Evolutionary conservation across 768 basidiomycete species (phyloP), one percentile per base, ranked within the genome.

Genomic region (Suillus plorans): DNA sequence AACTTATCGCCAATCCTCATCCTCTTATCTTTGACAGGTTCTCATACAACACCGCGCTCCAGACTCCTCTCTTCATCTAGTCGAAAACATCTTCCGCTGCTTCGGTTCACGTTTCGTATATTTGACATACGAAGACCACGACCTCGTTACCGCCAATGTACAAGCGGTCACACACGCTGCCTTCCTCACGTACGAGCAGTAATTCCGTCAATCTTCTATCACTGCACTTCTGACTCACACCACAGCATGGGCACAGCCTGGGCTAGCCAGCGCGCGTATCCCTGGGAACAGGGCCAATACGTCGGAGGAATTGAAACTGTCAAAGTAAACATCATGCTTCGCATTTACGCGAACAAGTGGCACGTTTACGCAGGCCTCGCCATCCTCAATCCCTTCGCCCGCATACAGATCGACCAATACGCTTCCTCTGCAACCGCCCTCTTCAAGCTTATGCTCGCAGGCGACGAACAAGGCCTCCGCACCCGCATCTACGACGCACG

Each of bases 301-400:
- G 94, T 97, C 37, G 94, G 95, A 28, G 97, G 97, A 0, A 95
- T 99, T 70, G 97, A 99, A 76, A 96, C 94, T 2, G 95, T 95
- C 70, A 99, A 99, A 79, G 95, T 76, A 71, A 99, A 99, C 82
- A 90, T 98, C 76, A 89, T 92, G 67, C 85, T 97, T 22, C 93
- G 97, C 0, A 99, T 99, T 71, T 99, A 98, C 77, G 86, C 94
- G 52, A 97, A 95, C 76, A 91, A 95, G 66, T 99, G 95, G 95
- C 97, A 99, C 78, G 97, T 99, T 72, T 99, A 99, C 75, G 97
- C 97, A 16, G 97, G 97, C 2, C 86, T 99, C n/a, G 97, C 97
- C 1, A 94, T 99, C 74, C 85, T 99, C 67, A 99, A 99, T 77
- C 97, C 97, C 5, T 89, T 85, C 13, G 97, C 97, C 0, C 85